These are phyloP conservation scores for Zalaria sp. DNA, from an alignment of 2,329 filamentous ascomycete genomes.

Conservation along the genomic window DNA sequence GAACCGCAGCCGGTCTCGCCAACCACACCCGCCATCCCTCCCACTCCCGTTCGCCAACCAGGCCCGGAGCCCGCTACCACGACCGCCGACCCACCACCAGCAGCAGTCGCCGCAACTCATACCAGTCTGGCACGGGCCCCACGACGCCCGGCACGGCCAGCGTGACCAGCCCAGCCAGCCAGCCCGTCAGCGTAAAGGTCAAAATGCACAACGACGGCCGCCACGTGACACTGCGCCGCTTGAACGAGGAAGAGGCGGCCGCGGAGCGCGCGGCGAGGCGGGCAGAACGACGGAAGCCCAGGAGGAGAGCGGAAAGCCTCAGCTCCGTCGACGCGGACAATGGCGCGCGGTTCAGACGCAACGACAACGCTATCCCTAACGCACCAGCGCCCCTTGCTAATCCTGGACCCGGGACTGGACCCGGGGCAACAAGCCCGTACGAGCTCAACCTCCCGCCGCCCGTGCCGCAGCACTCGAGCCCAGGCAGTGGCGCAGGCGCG, in stretches of 20 bases:
- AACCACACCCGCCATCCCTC: conserved; percentile 15
- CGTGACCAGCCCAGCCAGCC: conserved; percentile 24
- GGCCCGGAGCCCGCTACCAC: conserved; percentile 9
- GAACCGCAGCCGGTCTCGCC: conserved; percentile 7
- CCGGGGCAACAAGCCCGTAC: conserved; percentile 6
- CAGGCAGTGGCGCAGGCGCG: not conserved
- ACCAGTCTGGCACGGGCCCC: not conserved
- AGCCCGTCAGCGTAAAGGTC: conserved; percentile 50
- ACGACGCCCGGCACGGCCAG: conserved; percentile 14
- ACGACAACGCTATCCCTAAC: conserved; percentile 6
- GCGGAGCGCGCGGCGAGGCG: conserved; percentile 42
- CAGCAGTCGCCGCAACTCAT: conserved; percentile 6
- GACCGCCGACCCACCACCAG: conserved; percentile 16
- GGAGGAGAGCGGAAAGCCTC: conserved; percentile 15
- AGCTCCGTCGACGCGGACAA: conserved; percentile 24
- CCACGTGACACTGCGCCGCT: conserved; percentile 46
- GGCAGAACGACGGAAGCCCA: conserved; percentile 25
- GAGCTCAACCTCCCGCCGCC: conserved; percentile 7
- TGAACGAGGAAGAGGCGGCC: conserved; percentile 49
- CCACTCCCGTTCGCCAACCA: conserved; percentile 1
- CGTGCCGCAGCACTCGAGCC: conserved; percentile 8
- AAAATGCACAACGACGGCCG: conserved; percentile 51
- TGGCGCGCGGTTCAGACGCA: conserved; percentile 18
- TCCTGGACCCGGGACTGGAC: conserved; percentile 5
- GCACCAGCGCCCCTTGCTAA: conserved; percentile 3